These are phyloP conservation scores for Quercus alba DNA, from an alignment of 306 rosid genomes.

Conservation along the genomic window DNA sequence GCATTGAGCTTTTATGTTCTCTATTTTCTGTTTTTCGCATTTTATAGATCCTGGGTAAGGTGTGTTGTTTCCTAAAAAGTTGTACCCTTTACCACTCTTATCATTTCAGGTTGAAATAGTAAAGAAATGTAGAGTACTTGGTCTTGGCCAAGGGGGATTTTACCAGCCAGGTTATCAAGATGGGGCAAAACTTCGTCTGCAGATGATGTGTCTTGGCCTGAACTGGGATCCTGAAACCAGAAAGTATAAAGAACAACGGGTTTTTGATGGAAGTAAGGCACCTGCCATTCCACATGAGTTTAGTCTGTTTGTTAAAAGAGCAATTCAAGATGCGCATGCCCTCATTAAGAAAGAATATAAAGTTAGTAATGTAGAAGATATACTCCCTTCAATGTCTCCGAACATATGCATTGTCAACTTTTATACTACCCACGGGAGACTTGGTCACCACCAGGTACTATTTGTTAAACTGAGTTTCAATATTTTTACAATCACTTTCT, in stretches of 20 bases:
- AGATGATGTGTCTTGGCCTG: conserved; percentile 76
- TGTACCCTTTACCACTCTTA: background rate
- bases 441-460: conserved; percentile 68
- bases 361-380: conserved; percentile 24
- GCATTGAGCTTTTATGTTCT: too few relatives aligned
- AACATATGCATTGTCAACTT: conserved; percentile 67
- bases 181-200: conserved; percentile 59
- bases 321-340: conserved; percentile 43
- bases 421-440: conserved; percentile 51
- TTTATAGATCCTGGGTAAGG: too few relatives aligned
- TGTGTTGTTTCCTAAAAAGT: background rate
- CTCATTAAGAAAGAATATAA: conserved; percentile 20
- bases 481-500: background rate
- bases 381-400: conserved; percentile 63
- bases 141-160: conserved; percentile 67
- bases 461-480: background rate
- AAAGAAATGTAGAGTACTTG: conserved; percentile 41
- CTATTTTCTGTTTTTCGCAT: too few relatives aligned
- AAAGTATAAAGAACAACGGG: conserved; percentile 32
- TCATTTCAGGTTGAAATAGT: conserved; percentile 46
- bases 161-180: conserved; percentile 54
- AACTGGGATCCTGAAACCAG: conserved; percentile 71
- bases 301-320: conserved; percentile 25
- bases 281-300: conserved; percentile 45
- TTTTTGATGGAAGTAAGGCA: conserved; percentile 36